A percentile compares a stretch with the other conserved stretches of the same genome.
Evolutionary conservation across 1,284 basidiomycete genomes (phyloP).

Genomic region (Irpex sp.): DNA sequence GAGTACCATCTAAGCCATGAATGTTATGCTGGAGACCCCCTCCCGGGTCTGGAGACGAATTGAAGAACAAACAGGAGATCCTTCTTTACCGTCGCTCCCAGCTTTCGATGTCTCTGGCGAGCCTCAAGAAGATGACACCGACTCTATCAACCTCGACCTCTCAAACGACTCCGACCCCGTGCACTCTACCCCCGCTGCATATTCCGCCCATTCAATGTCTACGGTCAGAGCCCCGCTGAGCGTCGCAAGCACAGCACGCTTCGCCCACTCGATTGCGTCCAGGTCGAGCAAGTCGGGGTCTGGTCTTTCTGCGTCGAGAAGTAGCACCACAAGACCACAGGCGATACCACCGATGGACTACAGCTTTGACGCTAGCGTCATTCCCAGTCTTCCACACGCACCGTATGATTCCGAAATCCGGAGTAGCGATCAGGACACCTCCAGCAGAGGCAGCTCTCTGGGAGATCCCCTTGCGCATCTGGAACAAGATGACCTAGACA

Average conservation of each 20-base stretch:
- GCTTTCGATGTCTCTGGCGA: conserved; percentile 55
- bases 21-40: conserved; percentile 60
- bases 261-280: conserved; percentile 58
- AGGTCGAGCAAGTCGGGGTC: conserved; percentile 29
- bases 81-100: conserved; percentile 71
- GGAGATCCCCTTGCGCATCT: conserved; percentile 45
- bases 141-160: conserved; percentile 22
- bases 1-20: conserved; percentile 15
- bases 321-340: conserved; percentile 5
- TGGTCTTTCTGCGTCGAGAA: conserved; percentile 10
- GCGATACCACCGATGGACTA: conserved; percentile 20
- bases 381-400: conserved; percentile 46
- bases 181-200: conserved; percentile 58
- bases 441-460: conserved; percentile 37
- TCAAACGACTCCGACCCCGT: conserved; percentile 34
- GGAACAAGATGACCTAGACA: conserved; percentile 39
- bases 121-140: conserved; percentile 14
- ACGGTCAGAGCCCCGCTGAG: conserved; percentile 46
- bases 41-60: conserved; percentile 77
- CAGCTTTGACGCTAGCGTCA: conserved; percentile 57
- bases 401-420: conserved; percentile 34
- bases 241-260: conserved; percentile 61
- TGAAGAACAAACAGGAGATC: conserved; percentile 64
- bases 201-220: conserved; percentile 33
- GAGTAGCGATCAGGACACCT: conserved; percentile 33